Base-by-base conservation (phyloP, 2,329 filamentous ascomycete species). In the Microthyrium microscopicum region DNA sequence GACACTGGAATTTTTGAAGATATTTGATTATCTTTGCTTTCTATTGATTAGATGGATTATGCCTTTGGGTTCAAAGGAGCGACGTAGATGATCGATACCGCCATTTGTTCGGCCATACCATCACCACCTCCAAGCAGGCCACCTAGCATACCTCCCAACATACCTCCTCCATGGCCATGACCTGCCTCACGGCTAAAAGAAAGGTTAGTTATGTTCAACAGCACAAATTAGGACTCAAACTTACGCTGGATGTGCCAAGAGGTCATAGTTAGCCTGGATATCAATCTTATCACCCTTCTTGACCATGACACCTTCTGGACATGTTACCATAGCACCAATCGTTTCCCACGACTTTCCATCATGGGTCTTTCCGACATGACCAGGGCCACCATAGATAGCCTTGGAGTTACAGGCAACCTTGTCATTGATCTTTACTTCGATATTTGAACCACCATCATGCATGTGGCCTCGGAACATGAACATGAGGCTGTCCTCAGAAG, bases 201-300 rank as follows among this genome's bases (percentile, higher is more conserved):
- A n/a, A 12, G 15, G 9, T 8, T 25, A n/a, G n/a, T n/a, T 8
- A 16, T 31, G 5, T 17, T 15, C 12, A 13, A 13, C 2, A 16
- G 13, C 21, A 30, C 20, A 13, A 19, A 17, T 18, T 18, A 17
- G 13, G 26, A 20, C n/a, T 11, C 15, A 15, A 27, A 29, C 33
- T 35, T 20, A 35, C 33, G 25, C 15, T 13, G 34, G 34, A 26
- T 36, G 34, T 5, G 34, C 34, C 7, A 34, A 13, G 9, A 36
- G 15, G 27, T 36, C 34, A 17, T 32, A 36, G 20, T 12, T 36
- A 3, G 34, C 34, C 3, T 12, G 26, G 18, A 36, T 19, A 3
- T 20, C 17, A 13, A 36, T 31, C 20, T 33, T 32, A 17, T 36
- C 34, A n/a, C 34, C 34, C 20, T 31, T 27, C 34, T 33, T 36